Conservation (phyloP, 2,329 filamentous ascomycete species). For the Colletotrichum caudatum region DNA sequence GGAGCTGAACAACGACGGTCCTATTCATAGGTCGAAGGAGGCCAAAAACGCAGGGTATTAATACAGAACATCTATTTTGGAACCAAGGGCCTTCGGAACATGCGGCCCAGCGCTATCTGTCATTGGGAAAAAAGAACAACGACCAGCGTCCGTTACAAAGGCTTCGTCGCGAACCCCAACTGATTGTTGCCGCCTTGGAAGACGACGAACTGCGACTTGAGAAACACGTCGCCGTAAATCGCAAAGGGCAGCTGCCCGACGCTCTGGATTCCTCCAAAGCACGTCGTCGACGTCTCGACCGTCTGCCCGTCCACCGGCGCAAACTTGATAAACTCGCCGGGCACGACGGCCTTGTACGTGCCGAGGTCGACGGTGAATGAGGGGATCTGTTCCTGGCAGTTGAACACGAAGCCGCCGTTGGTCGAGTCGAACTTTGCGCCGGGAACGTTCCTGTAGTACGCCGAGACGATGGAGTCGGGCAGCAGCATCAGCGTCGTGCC, state of each 20-base stretch:
- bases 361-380: slow-evolving; percentile 54
- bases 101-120: background rate
- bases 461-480: slow-evolving; percentile 62
- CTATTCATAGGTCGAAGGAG: background rate
- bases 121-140: background rate
- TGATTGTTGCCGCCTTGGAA: slow-evolving; percentile 51
- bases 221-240: slow-evolving; percentile 56
- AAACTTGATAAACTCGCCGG: slow-evolving; percentile 55
- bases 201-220: slow-evolving; percentile 60
- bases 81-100: background rate
- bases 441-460: slow-evolving; percentile 70
- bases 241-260: slow-evolving; percentile 53
- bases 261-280: slow-evolving; percentile 55
- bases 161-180: slow-evolving; percentile 57
- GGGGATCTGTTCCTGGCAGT: slow-evolving; percentile 65
- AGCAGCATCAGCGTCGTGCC: slow-evolving; percentile 76
- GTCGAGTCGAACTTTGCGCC: slow-evolving; percentile 60
- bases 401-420: slow-evolving; percentile 69
- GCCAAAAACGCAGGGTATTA: background rate
- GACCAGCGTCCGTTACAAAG: slow-evolving; percentile 26
- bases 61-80: no score
- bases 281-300: slow-evolving; percentile 43
- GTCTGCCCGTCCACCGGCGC: slow-evolving; percentile 44
- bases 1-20: background rate
- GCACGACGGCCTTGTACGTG: slow-evolving; percentile 50